Base-by-base conservation (phyloP, 2,329 filamentous ascomycete species). In the Aspergillus ustus region DNA sequence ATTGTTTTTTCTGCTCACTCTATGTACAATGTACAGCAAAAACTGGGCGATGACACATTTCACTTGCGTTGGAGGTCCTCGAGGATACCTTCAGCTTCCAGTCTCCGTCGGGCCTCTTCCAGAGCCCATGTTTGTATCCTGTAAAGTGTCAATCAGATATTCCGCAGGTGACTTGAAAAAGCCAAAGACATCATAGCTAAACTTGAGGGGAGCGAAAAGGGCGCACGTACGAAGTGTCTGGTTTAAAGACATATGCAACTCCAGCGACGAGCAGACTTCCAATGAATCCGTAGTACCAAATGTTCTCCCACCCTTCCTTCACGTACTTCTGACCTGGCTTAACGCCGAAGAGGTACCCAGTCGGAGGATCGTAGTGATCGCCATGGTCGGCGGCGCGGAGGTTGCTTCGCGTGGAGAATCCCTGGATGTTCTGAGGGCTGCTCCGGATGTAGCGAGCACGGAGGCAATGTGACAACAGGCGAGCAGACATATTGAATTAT, bases 61-160 rank as follows among this genome's bases (percentile, higher is more conserved):
- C 70, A 73, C 81, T 86, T 85, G 77, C 88, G 84, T 70, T 85
- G 80, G 69, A 91, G 90, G 73, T 97, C 94, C 74, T 91, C 87
- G 74, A 98, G 82, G 75, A 98, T 93, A 63, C 95, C 95, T 84
- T 99, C 95, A 63, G 89, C 91, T 83, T 99, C 95, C 85, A 99
- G 88, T 83, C 95, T 87, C 83, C 95, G 87, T 75, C 95, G 87
- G 57, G 95, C 95, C 83, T 99, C 95, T 82, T 99, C 95, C 48
- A 99, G 88, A 66, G 95, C 95, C 95, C 95, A 99, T 59, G 94
- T 98, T 84, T 98, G 95, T 87, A 99, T 97, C 79, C 95, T 99
- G 72, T 63, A 61, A 22, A 48, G 52, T 52, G 65, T 76, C 46
- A 74, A 71, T 61, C 22, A 37, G 31, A n/a, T 48, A 45, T n/a